These are phyloP conservation scores for Hypoxylon sp. DNA, from an alignment of 2,329 filamentous ascomycete genomes.

Conservation along the genomic window DNA sequence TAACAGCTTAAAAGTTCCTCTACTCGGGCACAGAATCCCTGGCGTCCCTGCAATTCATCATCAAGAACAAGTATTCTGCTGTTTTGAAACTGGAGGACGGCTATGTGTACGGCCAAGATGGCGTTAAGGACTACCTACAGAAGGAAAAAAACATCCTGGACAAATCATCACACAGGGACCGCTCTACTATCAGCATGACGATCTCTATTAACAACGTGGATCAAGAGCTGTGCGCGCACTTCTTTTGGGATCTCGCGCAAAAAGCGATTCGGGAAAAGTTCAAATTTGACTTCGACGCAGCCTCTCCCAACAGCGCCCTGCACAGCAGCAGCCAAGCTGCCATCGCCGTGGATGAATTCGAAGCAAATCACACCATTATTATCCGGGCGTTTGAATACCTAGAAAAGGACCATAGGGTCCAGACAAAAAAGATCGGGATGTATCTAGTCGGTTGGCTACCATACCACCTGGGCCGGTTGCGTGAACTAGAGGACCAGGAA, in stretches of 20 bases:
- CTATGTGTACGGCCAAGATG: slow-evolving; percentile 43
- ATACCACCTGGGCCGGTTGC: slow-evolving; percentile 41
- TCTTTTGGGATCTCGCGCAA: slow-evolving; percentile 51
- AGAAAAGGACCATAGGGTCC: slow-evolving; percentile 12
- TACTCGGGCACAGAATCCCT: slow-evolving; percentile 47
- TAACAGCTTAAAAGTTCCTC: slow-evolving; percentile 38
- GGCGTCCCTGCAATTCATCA: slow-evolving; percentile 43
- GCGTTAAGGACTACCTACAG: slow-evolving; percentile 39
- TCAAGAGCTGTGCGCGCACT: slow-evolving; percentile 47
- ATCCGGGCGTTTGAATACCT: slow-evolving; percentile 46
- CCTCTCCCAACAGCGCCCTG: slow-evolving; percentile 29
- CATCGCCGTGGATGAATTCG: slow-evolving; percentile 48
- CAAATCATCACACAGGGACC: slow-evolving; percentile 31
- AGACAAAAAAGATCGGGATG: slow-evolving; percentile 39
- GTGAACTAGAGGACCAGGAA: slow-evolving; percentile 40
- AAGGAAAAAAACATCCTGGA: slow-evolving; percentile 25
- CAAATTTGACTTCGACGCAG: slow-evolving; percentile 46
- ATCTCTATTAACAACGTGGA: slow-evolving; percentile 51
- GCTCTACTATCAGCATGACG: slow-evolving; percentile 49
- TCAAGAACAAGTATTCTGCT: slow-evolving; percentile 46
- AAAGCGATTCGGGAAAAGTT: slow-evolving; percentile 49
- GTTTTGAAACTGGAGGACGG: slow-evolving; percentile 44
- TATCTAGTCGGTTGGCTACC: slow-evolving; percentile 46
- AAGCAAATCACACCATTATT: slow-evolving; percentile 48
- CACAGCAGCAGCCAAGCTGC: slow-evolving; percentile 26